Base-by-base conservation (phyloP, 2,329 filamentous ascomycete genomes). In the Fusarium musae region DNA sequence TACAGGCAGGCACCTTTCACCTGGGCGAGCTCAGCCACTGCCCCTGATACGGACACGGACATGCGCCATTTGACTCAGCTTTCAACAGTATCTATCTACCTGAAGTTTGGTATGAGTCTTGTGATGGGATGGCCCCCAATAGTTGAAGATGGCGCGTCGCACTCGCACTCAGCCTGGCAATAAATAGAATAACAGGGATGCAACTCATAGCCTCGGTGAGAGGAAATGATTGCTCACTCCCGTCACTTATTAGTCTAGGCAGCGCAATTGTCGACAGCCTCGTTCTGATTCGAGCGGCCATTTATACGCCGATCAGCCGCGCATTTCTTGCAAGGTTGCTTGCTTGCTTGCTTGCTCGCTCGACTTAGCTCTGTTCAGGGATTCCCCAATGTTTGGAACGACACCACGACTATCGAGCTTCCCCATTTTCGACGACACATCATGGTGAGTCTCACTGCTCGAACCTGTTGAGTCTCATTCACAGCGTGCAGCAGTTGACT, bases 401-500 rank as follows among this genome's bases (percentile, higher is more conserved):
- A 56, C 36, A 34, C 47, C 44, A 43, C 39, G 28, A 36, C 43
- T 57, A 58, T 63, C 57, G 54, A 66, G 59, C 49, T 58, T 61
- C 50, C 61, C 58, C 58, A 36, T 62, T 44, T 66, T 66, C 43
- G 40, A 62, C 60, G 65, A 72, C 52, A 75, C 74, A 73, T 69
- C 72, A 78, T 78, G 79, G 79, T 79, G 62, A 70, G 76, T n/a
- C 13, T 40, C 37, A 49, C 34, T 30, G 26, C 28, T 17, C 17
- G 16, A 28, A 21, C 23, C 26, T n/a, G 17, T 23, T 15, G 11
- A 50, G 21, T n/a, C 17, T 34, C 30, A 28, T 32, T 26, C 23
- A n/a, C 28, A 26, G 28, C 17, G 11, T 34, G 19, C 26, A 52
- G 50, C 34, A 39, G 23, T 60, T 42, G 34, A 40, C 69, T 67